Base-by-base conservation (phyloP, 2,329 filamentous ascomycete species). In the Calonectria crousiana region DNA sequence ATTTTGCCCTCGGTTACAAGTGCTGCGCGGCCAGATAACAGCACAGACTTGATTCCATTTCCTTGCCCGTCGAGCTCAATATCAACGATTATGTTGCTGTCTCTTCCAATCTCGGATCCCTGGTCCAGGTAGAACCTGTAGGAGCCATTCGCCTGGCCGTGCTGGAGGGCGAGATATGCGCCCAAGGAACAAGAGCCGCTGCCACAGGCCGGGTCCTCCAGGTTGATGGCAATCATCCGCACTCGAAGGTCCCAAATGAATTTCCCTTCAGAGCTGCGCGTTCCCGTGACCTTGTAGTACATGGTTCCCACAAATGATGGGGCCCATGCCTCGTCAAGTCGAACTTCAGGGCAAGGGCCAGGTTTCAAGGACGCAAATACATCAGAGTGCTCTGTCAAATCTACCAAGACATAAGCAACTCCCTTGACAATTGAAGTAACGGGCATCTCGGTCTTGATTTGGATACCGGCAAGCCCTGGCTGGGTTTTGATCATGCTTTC, bases 191-290 rank as follows among this genome's bases (percentile, higher is more conserved):
- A 71, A 5, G 60, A 74, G 28, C 71, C 74, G 28, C 74, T 74
- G 1, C 74, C 71, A 13, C 71, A 74, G 2, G 74, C 74, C 1
- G 71, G 71, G 44, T 75, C 74, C 65, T 74, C 74, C 5, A 75
- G 49, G 47, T 74, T 67, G 49, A 75, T 75, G n/a, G 74, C 74
- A 53, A 75, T 74, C 74, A 75, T 75, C 11, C 74, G 67, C 9
- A 75, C 74, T 10, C 68, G 74, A 16, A 75, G 71, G 20, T 64
- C n/a, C 53, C 53, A 64, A 9, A 71, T 28, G 4, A 44, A 66
- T 10, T 30, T 49, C 16, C 49, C 56, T 0, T 49, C 32, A 6
- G 70, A 32, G 14, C 16, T 51, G 16, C 41, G 56, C 0, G 53
- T 20, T 1, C 18, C 52, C n/a, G 38, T 10, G 16, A 53, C 28